Base-by-base conservation (phyloP, 371 early-diverging fungal genomes). In the Mucor piriformis region DNA sequence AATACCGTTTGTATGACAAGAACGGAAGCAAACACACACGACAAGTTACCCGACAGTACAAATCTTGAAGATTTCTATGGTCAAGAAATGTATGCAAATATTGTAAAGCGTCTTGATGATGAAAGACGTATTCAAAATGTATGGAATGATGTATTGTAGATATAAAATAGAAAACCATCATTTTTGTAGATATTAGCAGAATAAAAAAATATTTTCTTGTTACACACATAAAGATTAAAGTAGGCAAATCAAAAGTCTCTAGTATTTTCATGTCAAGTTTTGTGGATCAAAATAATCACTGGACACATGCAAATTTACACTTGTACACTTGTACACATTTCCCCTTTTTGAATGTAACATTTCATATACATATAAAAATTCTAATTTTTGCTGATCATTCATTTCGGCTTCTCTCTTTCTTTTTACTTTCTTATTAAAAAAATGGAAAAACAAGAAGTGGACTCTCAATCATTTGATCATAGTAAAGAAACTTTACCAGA, bases 1-100 rank as follows among this genome's bases (percentile, higher is more conserved):
- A 97, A 97, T 63, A 78, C 91, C 32, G 86, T 96, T 3, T 89
- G 93, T 58, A 66, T 97, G 86, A 92, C 95, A 11, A 88, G 86
- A 59, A 62, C 66, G 0, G 95, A 95, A 67, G 93, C 91, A 0
- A 73, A 74, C 27, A 56, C 46, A 21, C 89, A 90, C 50, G 86
- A 87, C 32, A 66, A 60, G 34, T 63, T 88, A 10, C 66, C 72
- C 8, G 58, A 33, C 0, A 66, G 58, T 38, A 50, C 66, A 6
- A 57, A 73, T 43, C 72, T 79, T 0, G 69, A 73, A 29, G 55
- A 70, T 27, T 59, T 81, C 38, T 81, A 81, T 48, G 76, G 74
- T 12, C 48, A 73, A 56, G 64, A 64, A 10, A 16, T 64, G 3
- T 64, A 42, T 55, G 32, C 58, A 15, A 34, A 47, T 5, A 50